phyloP scores from a whole-genome alignment of 208 protist species.

The Crithidia brevicula region DNA sequence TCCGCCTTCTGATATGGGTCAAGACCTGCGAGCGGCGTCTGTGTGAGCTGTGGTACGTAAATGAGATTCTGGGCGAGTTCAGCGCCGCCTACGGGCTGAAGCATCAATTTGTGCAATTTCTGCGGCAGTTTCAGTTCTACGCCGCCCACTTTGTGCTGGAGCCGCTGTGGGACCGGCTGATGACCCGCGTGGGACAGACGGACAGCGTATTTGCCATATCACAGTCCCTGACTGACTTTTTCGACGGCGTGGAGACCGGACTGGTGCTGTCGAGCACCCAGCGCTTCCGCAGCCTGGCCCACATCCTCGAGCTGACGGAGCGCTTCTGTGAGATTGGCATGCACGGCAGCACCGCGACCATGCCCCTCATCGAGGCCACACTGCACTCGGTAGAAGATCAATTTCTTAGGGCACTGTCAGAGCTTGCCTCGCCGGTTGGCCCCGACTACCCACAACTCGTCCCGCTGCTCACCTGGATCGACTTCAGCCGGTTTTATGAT shows the following conservation, averaged over 20 bases:
- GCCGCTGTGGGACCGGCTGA: conserved; percentile 79
- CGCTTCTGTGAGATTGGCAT: conserved; percentile 84
- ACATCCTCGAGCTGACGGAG: conserved; percentile 66
- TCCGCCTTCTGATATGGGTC: conserved; percentile 83
- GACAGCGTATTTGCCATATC: conserved; percentile 77
- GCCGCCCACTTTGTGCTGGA: conserved; percentile 89
- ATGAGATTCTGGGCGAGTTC: conserved; percentile 51
- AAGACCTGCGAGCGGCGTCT: conserved; percentile 82
- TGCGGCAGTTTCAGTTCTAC: conserved; percentile 91
- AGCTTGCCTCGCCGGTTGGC: conserved; percentile 80
- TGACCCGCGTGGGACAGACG: conserved; percentile 61
- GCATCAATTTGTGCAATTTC: conserved; percentile 87
- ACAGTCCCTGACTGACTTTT: conserved; percentile 78
- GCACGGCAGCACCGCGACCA: conserved; percentile 54
- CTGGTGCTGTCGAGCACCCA: conserved; percentile 73
- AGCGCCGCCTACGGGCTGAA: conserved; percentile 77
- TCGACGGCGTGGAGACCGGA: conserved; percentile 67
- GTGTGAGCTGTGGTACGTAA: conserved; percentile 58
- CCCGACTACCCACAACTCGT: conserved; percentile 84
- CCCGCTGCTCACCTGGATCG: conserved; percentile 85
- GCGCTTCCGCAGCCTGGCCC: conserved; percentile 75
- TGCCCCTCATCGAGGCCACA: conserved; percentile 58
- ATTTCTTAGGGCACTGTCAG: conserved; percentile 68
- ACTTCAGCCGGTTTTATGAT: conserved; percentile 88
- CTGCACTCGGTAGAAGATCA: conserved; percentile 69